phyloP scores from a whole-genome alignment of 2,329 filamentous ascomycete genomes.

The Verticillium dahliae region DNA sequence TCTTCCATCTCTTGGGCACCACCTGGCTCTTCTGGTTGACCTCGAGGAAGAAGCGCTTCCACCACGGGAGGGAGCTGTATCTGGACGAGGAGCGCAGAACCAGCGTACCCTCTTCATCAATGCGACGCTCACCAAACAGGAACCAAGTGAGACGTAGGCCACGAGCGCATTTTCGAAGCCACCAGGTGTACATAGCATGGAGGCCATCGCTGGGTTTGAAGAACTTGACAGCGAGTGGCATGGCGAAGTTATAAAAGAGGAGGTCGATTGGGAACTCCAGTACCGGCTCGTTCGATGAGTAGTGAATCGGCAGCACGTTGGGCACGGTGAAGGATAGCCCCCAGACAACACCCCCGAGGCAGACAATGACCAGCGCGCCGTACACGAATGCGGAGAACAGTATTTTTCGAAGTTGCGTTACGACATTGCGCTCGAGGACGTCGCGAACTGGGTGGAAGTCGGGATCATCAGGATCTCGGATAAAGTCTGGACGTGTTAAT shows the following conservation, averaged over 20 bases:
- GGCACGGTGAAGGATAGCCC: slow-evolving; percentile 63
- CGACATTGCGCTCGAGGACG: slow-evolving; percentile 86
- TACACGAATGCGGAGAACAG: slow-evolving; percentile 94
- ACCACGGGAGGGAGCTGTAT: slow-evolving; percentile 25
- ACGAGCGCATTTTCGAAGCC: slow-evolving; percentile 84
- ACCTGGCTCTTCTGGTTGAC: slow-evolving; percentile 34
- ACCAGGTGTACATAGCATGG: slow-evolving; percentile 87
- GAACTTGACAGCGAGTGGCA: slow-evolving; percentile 78
- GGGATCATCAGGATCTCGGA: slow-evolving; percentile 94
- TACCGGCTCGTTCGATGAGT: slow-evolving; percentile 86
- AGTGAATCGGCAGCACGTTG: slow-evolving; percentile 80
- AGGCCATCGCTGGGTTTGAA: slow-evolving; percentile 81
- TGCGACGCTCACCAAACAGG: slow-evolving; percentile 75
- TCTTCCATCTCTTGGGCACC: slow-evolving; percentile 50
- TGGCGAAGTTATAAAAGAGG: slow-evolving; percentile 93
- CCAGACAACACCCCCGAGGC: slow-evolving; percentile 94
- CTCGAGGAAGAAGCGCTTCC: slow-evolving; percentile 39
- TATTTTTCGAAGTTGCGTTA: slow-evolving; percentile 92
- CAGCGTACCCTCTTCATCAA: slow-evolving; percentile 74
- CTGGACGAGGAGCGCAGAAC: slow-evolving; percentile 32
- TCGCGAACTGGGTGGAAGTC: slow-evolving; percentile 97
- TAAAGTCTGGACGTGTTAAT: slow-evolving; percentile 64
- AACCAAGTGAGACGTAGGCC: slow-evolving; percentile 81
- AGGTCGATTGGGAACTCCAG: slow-evolving; percentile 92
- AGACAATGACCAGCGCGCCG: slow-evolving; percentile 84